Evolutionary conservation across 176 grass and related monocot genomes (phyloP).

Genomic region (barley (Hordeum vulgare)): DNA sequence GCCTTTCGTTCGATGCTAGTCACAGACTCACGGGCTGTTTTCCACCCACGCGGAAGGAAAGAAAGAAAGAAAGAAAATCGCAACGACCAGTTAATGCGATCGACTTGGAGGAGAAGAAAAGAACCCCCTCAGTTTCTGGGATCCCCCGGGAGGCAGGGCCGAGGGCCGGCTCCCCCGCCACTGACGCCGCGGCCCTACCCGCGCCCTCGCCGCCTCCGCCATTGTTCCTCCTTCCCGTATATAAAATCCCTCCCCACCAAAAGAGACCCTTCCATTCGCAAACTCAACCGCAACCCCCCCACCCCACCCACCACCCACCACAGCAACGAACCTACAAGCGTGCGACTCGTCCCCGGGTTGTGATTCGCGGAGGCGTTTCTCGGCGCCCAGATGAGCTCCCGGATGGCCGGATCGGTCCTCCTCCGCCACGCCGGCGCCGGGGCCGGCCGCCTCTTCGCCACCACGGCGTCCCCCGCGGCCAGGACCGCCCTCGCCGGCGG

Average conservation of each 20-base stretch:
- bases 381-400: conserved; percentile 36
- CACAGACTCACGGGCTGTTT: conserved; percentile 25
- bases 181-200: conserved; percentile 24
- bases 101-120: conserved; percentile 51
- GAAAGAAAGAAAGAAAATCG: background rate
- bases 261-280: background rate
- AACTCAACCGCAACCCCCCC: conserved; percentile 6
- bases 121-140: conserved; percentile 17
- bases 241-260: background rate
- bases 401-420: conserved; percentile 41
- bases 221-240: background rate
- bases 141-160: background rate
- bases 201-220: background rate
- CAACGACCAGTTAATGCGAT: conserved; percentile 10
- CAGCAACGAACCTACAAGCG: conserved; percentile 9
- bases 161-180: background rate
- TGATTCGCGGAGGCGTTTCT: background rate
- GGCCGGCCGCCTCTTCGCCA: conserved; percentile 5
- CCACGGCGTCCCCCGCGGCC: background rate
- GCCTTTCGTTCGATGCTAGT: background rate
- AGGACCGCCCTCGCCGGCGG: background rate
- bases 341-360: background rate
- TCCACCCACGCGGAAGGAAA: background rate
- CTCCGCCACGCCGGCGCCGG: conserved; percentile 33
- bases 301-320: background rate